Conservation (phyloP, 164 flowering plant genomes). For the Vitis riparia region DNA sequence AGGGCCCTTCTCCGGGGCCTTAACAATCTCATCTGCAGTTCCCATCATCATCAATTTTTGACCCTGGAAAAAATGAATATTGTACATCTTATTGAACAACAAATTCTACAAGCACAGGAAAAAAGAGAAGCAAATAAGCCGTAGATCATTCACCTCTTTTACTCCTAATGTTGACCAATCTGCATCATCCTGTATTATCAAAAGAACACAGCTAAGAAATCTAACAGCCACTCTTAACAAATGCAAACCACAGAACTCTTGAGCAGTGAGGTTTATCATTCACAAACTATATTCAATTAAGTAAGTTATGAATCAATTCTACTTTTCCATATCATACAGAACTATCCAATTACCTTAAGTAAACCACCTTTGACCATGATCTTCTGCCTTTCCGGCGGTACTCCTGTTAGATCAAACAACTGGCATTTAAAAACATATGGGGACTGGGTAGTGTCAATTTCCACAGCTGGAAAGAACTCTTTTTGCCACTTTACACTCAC, state of each 20-base stretch:
- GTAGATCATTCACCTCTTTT: conserved; percentile 62
- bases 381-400: conserved; percentile 98
- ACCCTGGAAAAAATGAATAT: conserved; percentile 49
- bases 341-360: conserved; percentile 60
- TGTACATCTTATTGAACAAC: not conserved
- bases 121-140: not conserved
- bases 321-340: not conserved
- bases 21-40: conserved; percentile 90
- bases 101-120: conserved; percentile 2
- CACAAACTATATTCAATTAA: too few species aligned
- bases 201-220: not conserved
- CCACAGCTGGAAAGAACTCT: conserved; percentile 68
- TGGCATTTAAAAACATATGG: conserved; percentile 93
- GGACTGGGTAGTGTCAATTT: conserved; percentile 88
- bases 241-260: not conserved
- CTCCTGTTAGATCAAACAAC: conserved; percentile 91
- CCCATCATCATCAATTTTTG: conserved; percentile 99
- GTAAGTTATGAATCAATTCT: not conserved
- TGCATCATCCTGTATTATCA: conserved; percentile 78
- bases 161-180: conserved; percentile 88
- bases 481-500: conserved; percentile 99
- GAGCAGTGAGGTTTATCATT: too few species aligned
- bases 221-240: not conserved
- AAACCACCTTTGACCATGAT: conserved; percentile 98
- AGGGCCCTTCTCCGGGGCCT: conserved; percentile 93